A percentile compares a stretch with the other conserved stretches of the same genome.
These are phyloP conservation scores for Xylariaceae sp. DNA, from an alignment of 2,329 filamentous ascomycete genomes.

Conservation along the genomic window DNA sequence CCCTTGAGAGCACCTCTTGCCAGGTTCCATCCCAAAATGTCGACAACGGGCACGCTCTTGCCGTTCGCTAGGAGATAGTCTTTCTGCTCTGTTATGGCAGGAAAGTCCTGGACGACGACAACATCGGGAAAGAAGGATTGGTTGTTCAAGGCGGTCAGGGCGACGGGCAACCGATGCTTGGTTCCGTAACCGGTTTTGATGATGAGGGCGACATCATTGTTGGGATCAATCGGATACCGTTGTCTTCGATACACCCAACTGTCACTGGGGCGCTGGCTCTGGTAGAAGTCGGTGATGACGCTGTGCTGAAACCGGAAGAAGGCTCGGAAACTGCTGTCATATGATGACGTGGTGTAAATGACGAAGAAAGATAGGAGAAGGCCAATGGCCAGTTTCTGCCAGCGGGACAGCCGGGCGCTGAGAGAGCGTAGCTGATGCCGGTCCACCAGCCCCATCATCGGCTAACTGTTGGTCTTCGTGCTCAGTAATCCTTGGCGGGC, in stretches of 20 bases:
- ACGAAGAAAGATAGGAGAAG: slow-evolving; percentile 28
- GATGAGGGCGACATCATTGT: slow-evolving; percentile 47
- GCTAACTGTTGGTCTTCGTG: background rate
- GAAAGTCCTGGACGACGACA: slow-evolving; percentile 50
- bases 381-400: slow-evolving; percentile 29
- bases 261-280: slow-evolving; percentile 34
- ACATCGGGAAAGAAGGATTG: slow-evolving; percentile 40
- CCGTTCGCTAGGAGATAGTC: slow-evolving; percentile 27
- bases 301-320: slow-evolving; percentile 32
- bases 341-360: slow-evolving; percentile 30
- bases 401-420: slow-evolving; percentile 27
- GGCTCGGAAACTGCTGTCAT: slow-evolving; percentile 30
- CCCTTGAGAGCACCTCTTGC: slow-evolving; percentile 29
- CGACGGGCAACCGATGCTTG: slow-evolving; percentile 43
- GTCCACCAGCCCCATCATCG: slow-evolving; percentile 27
- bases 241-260: slow-evolving; percentile 41
- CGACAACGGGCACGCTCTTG: slow-evolving; percentile 29
- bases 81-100: slow-evolving; percentile 26
- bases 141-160: slow-evolving; percentile 45
- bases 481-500: background rate
- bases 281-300: slow-evolving; percentile 30
- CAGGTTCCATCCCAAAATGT: slow-evolving; percentile 35
- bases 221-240: slow-evolving; percentile 42
- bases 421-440: slow-evolving; percentile 29
- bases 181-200: slow-evolving; percentile 57